phyloP scores from a whole-genome alignment of 805 yeast genomes.

The Blastobotrys muscicola region DNA sequence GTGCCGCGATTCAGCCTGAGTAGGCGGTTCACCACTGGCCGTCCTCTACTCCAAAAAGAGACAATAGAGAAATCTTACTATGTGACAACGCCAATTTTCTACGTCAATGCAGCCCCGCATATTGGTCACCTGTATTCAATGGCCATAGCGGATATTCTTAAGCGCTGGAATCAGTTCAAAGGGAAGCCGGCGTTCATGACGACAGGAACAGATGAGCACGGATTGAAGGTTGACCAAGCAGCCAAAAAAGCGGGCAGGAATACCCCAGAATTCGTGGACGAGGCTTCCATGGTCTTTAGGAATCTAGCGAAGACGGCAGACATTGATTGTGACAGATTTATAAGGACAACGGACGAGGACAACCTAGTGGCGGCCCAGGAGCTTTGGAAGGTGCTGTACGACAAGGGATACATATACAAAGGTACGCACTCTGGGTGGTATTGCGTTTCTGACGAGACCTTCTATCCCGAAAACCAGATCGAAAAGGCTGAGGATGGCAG shows the following conservation, averaged over 20 bases:
- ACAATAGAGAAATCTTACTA: constrained; percentile 29
- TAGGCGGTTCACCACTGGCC: no score
- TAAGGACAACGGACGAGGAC: constrained; percentile 82
- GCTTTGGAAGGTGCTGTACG: constrained; percentile 58
- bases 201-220: constrained; percentile 98
- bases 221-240: constrained; percentile 84
- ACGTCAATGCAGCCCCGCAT: constrained; percentile 94
- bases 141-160: constrained; percentile 69
- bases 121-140: constrained; percentile 87
- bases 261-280: constrained; percentile 68
- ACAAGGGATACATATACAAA: constrained; percentile 62
- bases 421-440: constrained; percentile 94
- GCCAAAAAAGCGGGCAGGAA: constrained; percentile 45
- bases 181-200: constrained; percentile 34
- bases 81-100: constrained; percentile 87
- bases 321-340: constrained; percentile 63
- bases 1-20: no score
- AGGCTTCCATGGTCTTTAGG: constrained; percentile 53
- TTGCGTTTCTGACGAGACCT: constrained; percentile 87
- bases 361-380: constrained; percentile 55
- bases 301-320: constrained; percentile 48
- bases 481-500: constrained; percentile 24
- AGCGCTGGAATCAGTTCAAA: constrained; percentile 54
- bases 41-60: no score
- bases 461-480: constrained; percentile 73